These are phyloP conservation scores for Crucihimalaya himalaica DNA, from an alignment of 345 rosid species.

Conservation along the genomic window DNA sequence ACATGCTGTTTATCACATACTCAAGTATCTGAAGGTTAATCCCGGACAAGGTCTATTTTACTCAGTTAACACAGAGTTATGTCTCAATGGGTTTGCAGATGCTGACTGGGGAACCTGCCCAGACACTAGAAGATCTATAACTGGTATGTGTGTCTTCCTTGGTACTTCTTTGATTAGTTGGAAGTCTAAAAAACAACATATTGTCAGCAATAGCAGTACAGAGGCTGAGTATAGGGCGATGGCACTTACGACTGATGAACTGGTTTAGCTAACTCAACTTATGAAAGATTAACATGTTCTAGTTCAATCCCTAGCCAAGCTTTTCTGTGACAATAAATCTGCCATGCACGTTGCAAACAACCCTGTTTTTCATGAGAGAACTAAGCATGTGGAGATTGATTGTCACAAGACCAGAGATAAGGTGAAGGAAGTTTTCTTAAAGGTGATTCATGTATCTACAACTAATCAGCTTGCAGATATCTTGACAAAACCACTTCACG, in stretches of 20 bases:
- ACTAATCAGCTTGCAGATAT: too few species aligned
- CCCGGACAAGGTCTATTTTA: background rate
- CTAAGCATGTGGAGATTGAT: too few species aligned
- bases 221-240: background rate
- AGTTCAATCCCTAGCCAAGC: background rate
- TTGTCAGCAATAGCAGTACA: background rate
- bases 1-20: too few species aligned
- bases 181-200: background rate
- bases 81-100: background rate
- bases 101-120: background rate
- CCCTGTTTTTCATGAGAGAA: too few species aligned
- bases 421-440: too few species aligned
- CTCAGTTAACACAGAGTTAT: background rate
- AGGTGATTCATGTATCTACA: too few species aligned
- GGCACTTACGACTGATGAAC: background rate
- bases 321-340: background rate
- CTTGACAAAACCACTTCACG: too few species aligned
- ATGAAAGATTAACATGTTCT: background rate
- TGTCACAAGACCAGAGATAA: too few species aligned
- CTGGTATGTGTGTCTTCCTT: too few species aligned
- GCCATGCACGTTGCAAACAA: too few species aligned
- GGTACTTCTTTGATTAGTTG: too few species aligned
- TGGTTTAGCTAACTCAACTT: background rate
- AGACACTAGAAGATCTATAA: background rate
- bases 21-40: too few species aligned